Evolutionary conservation across 192 early-diverging fungal species (phyloP), one percentile per base, ranked within the genome.

Genomic region (Phlyctochytrium arcticum): DNA sequence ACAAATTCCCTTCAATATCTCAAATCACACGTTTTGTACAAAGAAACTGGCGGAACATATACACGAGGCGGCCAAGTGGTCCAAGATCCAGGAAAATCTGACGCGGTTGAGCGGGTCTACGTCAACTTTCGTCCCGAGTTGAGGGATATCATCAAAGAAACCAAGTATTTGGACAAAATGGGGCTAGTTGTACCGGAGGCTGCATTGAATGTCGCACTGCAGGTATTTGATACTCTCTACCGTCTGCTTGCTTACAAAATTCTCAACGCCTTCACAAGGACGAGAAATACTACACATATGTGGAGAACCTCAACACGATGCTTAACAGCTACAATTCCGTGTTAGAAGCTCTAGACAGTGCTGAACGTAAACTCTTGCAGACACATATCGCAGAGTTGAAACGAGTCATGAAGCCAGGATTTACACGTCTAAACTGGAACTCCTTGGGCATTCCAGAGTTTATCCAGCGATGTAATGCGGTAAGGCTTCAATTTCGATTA

Each of bases 151-250:
- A 85, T 85, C 48, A 87, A 80, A 58, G 84, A 85, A 68, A 85
- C 84, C 4, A 85, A 85, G 57, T 85, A 85, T 59, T 58, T 85
- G 19, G 84, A 85, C 57, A 81, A 81, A 68, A 75, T 85, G 71
- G 75, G 78, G 19, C 71, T 74, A 21, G 48, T 66, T 6, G 81
- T 85, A 26, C 84, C 84, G 6, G 84, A 85, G 62, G 71, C 78
- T 5, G 81, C 84, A 7, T 55, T 85, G 49, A 85, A 85, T 72
- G 80, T 85, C 5, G 84, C 81, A 6, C 64, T 85, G 31, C 84
- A 85, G 70, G 80, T 81, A 56, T 32, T 47, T 8, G 23, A 6
- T 42, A 19, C 12, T 59, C 39, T 9, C 9, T 0, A 3, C 44
- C 35, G 36, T 59, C 5, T 36, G 4, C 21, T 19, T 44, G 39